Conservation (phyloP, 441 rosid species). For the Hura crepitans region DNA sequence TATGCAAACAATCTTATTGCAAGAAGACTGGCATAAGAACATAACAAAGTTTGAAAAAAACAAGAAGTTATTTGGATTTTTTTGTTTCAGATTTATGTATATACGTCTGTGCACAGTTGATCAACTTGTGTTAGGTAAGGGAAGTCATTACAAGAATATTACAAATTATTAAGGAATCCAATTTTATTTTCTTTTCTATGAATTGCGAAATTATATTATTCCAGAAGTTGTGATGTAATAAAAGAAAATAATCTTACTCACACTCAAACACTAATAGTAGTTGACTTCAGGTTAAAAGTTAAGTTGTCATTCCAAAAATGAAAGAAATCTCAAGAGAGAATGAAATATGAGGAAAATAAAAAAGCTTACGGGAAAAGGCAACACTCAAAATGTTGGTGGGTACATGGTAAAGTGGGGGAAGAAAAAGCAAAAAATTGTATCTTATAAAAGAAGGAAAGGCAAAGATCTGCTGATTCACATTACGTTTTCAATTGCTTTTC, state of each 20-base stretch:
- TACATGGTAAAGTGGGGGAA: neutral
- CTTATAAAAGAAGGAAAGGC: neutral
- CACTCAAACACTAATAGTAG: neutral
- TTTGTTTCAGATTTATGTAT: neutral
- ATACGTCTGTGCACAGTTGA: neutral
- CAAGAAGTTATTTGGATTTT: neutral
- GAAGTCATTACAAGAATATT: neutral
- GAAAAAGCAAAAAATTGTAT: neutral
- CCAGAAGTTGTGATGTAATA: neutral
- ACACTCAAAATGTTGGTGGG: neutral
- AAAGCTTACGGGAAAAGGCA: no score
- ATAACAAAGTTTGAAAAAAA: neutral
- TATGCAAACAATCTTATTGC: neutral
- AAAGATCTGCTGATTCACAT: neutral
- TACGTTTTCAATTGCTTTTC: constrained; percentile 8
- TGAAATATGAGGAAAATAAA: neutral
- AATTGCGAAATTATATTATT: neutral
- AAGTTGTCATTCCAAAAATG: constrained; percentile 5
- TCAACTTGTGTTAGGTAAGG: neutral
- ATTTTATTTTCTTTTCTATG: neutral
- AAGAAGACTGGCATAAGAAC: neutral
- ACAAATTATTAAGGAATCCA: neutral
- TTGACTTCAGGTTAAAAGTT: constrained; percentile 17
- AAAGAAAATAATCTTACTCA: constrained; percentile 1
- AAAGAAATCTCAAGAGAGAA: neutral